Conservation (phyloP, 257 asterid species). For the Leonotis leonurus region DNA sequence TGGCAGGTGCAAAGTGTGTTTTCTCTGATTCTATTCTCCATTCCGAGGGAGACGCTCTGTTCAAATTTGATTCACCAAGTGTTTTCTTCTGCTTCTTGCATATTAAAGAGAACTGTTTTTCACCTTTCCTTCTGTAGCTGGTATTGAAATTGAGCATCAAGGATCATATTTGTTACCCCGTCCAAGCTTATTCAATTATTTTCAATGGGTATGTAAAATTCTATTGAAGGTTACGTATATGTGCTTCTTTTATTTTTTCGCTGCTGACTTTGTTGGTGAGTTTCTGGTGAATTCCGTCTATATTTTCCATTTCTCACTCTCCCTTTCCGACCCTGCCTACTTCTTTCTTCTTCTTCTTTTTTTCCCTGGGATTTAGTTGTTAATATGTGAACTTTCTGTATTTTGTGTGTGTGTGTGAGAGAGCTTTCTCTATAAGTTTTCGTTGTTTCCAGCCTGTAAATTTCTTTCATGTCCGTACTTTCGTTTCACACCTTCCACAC, state of each 20-base stretch:
- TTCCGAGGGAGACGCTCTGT: neutral
- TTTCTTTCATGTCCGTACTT: constrained; percentile 20
- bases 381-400: neutral
- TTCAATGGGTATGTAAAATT: constrained; percentile 41
- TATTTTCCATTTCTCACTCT: neutral
- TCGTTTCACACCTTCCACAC: constrained; percentile 20
- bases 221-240: neutral
- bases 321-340: neutral
- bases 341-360: constrained; percentile 11
- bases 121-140: neutral
- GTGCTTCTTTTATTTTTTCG: neutral
- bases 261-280: neutral
- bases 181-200: constrained; percentile 24
- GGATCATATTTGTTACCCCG: constrained; percentile 15
- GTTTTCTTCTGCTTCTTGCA: neutral
- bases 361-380: constrained; percentile 23
- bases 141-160: constrained; percentile 14
- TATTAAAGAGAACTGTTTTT: neutral
- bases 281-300: constrained; percentile 5
- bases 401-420: constrained; percentile 7
- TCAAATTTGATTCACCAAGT: neutral
- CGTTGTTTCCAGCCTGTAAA: constrained; percentile 39
- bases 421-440: neutral
- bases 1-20: constrained; percentile 22
- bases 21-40: neutral